These are phyloP conservation scores for Fusarium metavorans DNA, from an alignment of 2,329 filamentous ascomycete species.

Conservation along the genomic window DNA sequence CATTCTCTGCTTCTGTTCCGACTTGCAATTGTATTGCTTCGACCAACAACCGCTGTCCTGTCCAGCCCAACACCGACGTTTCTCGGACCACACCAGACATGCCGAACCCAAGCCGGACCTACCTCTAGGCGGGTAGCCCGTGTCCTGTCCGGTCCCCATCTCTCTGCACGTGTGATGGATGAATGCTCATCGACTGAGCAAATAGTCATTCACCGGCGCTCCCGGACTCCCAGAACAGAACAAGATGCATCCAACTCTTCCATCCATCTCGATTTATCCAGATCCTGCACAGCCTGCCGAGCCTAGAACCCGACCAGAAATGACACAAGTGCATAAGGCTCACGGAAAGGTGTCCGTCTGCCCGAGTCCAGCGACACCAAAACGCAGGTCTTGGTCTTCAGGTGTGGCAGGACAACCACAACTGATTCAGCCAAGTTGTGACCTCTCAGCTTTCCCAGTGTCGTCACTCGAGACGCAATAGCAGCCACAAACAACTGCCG, in stretches of 20 bases:
- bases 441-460: constrained; percentile 5
- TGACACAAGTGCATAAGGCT: constrained; percentile 24
- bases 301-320: constrained; percentile 24
- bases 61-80: constrained; percentile 7
- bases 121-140: constrained; percentile 5
- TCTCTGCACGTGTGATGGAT: constrained; percentile 32
- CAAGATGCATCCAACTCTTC: constrained; percentile 3
- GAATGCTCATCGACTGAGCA: constrained; percentile 4
- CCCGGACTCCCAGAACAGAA: constrained; percentile 3
- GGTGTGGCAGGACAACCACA: background rate
- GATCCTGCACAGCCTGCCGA: constrained; percentile 12
- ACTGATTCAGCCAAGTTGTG: background rate
- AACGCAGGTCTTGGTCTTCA: background rate
- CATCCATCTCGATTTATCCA: constrained; percentile 30
- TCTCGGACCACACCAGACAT: constrained; percentile 21
- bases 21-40: background rate
- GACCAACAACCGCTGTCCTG: background rate
- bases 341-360: constrained; percentile 1
- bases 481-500: constrained; percentile 12
- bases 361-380: background rate
- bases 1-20: constrained; percentile 14
- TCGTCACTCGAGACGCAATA: constrained; percentile 18
- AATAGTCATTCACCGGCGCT: constrained; percentile 18
- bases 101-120: constrained; percentile 13
- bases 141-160: constrained; percentile 21